These are phyloP conservation scores for Fusarium sp. DNA, from an alignment of 2,329 filamentous ascomycete genomes.

Conservation along the genomic window DNA sequence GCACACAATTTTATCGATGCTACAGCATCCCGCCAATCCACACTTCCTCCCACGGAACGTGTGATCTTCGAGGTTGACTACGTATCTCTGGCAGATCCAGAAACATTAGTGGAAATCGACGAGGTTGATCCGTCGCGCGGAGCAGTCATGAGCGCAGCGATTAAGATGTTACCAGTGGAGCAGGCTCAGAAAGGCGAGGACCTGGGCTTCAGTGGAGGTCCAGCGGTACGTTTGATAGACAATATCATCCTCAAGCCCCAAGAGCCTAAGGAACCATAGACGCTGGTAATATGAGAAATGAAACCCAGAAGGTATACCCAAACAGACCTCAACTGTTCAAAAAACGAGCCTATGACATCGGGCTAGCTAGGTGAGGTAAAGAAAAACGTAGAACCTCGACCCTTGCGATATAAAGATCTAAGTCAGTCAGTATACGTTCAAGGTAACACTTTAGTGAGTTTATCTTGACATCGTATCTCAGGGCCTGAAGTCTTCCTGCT, in stretches of 20 bases:
- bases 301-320: conserved; percentile 27
- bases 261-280: conserved; percentile 22
- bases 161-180: conserved; percentile 89
- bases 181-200: conserved; percentile 75
- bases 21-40: conserved; percentile 68
- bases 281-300: background rate
- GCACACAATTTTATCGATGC: conserved; percentile 69
- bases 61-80: conserved; percentile 88
- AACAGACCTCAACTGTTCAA: conserved; percentile 23
- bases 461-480: background rate
- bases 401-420: background rate
- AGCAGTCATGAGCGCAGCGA: conserved; percentile 86
- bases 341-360: background rate
- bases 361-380: background rate
- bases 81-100: conserved; percentile 86
- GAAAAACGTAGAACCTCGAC: background rate
- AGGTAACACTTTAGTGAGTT: background rate
- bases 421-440: background rate
- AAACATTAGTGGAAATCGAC: conserved; percentile 81
- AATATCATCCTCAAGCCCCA: conserved; percentile 78
- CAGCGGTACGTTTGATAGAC: conserved; percentile 88
- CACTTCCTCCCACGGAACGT: conserved; percentile 66
- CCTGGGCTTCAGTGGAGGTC: conserved; percentile 75
- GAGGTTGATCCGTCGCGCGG: conserved; percentile 74
- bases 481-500: background rate